phyloP scores from a whole-genome alignment of 1,139 yeast species.

The Saccharomyces hybrid region DNA sequence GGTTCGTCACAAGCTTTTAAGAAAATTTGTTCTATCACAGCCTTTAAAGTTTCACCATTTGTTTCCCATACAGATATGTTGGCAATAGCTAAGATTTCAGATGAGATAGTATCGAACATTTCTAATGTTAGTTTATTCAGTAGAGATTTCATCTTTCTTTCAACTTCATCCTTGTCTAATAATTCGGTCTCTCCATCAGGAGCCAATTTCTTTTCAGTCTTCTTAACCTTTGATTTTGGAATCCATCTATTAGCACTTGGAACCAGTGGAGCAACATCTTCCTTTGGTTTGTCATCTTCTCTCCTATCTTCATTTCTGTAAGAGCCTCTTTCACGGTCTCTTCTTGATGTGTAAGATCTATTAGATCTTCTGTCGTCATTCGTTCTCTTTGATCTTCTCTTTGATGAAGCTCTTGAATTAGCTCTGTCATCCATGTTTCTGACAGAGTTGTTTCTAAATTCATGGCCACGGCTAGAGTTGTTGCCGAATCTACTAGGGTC shows the following conservation, averaged over 20 bases:
- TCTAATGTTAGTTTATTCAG: conserved; percentile 92
- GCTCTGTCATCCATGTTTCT: conserved; percentile 42
- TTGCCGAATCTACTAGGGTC: conserved; percentile 23
- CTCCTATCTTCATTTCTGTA: conserved; percentile 30
- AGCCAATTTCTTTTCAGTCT: conserved; percentile 52
- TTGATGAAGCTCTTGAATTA: conserved; percentile 38
- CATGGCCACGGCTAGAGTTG: conserved; percentile 14
- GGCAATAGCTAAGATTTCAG: conserved; percentile 69
- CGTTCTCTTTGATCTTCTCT: conserved; percentile 41
- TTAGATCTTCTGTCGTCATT: conserved; percentile 39
- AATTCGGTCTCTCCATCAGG: conserved; percentile 65
- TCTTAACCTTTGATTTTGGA: conserved; percentile 63
- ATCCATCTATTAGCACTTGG: conserved; percentile 81
- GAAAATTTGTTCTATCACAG: conserved; percentile 77
- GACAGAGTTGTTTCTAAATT: conserved; percentile 28
- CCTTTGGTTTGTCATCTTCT: conserved; percentile 27
- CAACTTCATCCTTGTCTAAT: conserved; percentile 65
- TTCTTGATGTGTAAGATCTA: conserved; percentile 31
- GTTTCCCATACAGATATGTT: conserved; percentile 83
- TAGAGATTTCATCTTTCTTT: conserved; percentile 79
- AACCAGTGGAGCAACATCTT: conserved; percentile 31
- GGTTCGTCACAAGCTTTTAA: conserved; percentile 98
- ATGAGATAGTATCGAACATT: conserved; percentile 76
- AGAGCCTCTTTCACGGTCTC: conserved; percentile 36
- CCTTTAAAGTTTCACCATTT: conserved; percentile 66